Percentiles rank a stretch among this genome's conserved stretches.
phyloP scores from a whole-genome alignment of 257 asterid genomes.

The Solanum clarkiae region DNA sequence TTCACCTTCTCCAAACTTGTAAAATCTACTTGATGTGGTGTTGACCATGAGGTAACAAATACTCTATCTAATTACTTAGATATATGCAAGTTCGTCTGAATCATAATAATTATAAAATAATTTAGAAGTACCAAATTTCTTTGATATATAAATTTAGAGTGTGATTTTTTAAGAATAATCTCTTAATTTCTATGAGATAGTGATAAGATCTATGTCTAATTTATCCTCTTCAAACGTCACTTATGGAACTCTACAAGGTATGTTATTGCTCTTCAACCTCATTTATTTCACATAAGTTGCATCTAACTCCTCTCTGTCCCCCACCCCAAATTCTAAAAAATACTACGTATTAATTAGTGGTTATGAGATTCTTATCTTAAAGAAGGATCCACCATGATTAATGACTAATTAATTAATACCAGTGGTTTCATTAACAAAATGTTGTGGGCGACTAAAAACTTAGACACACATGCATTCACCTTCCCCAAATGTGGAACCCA shows the following conservation, averaged over 20 bases:
- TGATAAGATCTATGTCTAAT: not conserved
- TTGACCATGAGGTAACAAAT: not conserved
- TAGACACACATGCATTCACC: not conserved
- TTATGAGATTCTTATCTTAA: not conserved
- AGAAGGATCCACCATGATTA: not conserved
- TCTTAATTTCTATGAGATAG: not conserved
- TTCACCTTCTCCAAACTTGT: not conserved
- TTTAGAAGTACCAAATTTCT: not conserved
- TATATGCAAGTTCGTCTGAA: not conserved
- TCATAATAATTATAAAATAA: not conserved
- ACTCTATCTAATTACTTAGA: not conserved
- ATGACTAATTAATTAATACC: not conserved
- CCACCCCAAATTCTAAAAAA: too few relatives aligned
- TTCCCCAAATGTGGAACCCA: not conserved
- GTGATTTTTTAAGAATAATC: not conserved
- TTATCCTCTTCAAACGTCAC: not conserved
- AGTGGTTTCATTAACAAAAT: not conserved
- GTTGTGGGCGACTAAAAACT: not conserved
- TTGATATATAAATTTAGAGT: not conserved
- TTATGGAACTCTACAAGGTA: rapidly evolving
- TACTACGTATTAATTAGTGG: not conserved
- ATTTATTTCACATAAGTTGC: not conserved
- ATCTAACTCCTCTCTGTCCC: not conserved
- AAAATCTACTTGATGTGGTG: not conserved
- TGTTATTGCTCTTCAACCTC: not conserved